phyloP scores from a whole-genome alignment of 257 asterid genomes.

The Linderniella brevidens region DNA sequence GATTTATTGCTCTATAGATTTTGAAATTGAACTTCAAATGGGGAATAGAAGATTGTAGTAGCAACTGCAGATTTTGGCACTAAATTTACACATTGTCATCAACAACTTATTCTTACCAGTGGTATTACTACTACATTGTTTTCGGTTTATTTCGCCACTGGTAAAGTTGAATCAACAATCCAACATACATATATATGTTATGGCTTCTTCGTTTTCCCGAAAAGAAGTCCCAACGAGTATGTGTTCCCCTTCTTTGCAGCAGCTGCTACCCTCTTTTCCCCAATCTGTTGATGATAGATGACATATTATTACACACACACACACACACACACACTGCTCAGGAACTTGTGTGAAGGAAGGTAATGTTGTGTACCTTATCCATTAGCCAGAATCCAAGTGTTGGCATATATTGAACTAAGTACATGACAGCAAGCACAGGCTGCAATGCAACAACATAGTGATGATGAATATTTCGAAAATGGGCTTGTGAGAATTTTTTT shows the following conservation, averaged over 20 bases:
- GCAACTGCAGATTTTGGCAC: no score
- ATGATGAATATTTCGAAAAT: background rate
- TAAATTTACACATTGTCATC: no score
- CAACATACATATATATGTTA: slow-evolving; percentile 10
- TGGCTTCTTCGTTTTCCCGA: slow-evolving; percentile 39
- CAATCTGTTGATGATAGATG: slow-evolving; percentile 14
- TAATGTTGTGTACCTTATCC: slow-evolving; percentile 55
- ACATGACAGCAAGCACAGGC: slow-evolving; percentile 96
- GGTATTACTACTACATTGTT: no score
- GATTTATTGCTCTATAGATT: no score
- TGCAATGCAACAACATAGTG: slow-evolving; percentile 15
- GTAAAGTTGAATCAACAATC: background rate
- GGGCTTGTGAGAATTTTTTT: background rate
- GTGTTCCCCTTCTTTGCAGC: slow-evolving; percentile 72
- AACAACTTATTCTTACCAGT: no score
- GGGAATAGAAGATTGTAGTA: no score
- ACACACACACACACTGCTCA: no score
- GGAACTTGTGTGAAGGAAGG: no score
- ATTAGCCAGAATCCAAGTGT: slow-evolving; percentile 84
- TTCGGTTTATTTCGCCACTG: background rate
- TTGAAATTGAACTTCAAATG: no score
- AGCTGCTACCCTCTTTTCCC: slow-evolving; percentile 62
- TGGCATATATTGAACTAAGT: slow-evolving; percentile 79
- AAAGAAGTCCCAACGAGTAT: slow-evolving; percentile 65
- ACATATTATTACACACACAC: no score